These are phyloP conservation scores for Lepidium sativum DNA, from an alignment of 345 rosid genomes.

Conservation along the genomic window DNA sequence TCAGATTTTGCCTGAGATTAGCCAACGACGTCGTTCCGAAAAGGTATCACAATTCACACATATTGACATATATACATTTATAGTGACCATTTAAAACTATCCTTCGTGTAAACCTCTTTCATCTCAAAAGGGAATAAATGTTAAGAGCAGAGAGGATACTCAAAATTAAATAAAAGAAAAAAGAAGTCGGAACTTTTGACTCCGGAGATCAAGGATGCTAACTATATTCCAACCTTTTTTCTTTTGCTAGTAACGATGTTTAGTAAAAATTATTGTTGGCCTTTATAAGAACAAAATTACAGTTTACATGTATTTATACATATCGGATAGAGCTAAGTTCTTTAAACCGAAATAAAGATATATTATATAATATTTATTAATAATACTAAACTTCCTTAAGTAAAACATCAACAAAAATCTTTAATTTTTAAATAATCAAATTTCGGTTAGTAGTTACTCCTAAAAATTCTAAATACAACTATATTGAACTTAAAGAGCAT, in stretches of 20 bases:
- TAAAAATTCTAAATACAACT: no score
- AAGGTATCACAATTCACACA: slow-evolving; percentile 57
- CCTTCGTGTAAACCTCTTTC: neutral
- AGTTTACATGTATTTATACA: no score
- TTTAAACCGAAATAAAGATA: no score
- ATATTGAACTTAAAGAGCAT: no score
- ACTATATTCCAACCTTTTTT: neutral
- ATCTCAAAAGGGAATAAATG: neutral
- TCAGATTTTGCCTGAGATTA: slow-evolving; percentile 82
- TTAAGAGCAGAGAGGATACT: slow-evolving; percentile 7
- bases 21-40: slow-evolving; percentile 58
- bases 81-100: neutral
- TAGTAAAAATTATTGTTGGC: no score
- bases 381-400: no score
- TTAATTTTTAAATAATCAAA: no score
- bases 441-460: no score
- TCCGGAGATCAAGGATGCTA: slow-evolving; percentile 24
- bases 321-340: no score
- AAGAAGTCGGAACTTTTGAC: slow-evolving; percentile 24
- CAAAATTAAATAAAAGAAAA: slow-evolving; percentile 3
- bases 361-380: no score
- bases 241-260: neutral
- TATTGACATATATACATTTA: neutral
- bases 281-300: no score
- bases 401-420: no score